Evolutionary conservation across 179 eudicot species (phyloP), one percentile per base, ranked within the genome.

Genomic region (Carnegiea gigantea): DNA sequence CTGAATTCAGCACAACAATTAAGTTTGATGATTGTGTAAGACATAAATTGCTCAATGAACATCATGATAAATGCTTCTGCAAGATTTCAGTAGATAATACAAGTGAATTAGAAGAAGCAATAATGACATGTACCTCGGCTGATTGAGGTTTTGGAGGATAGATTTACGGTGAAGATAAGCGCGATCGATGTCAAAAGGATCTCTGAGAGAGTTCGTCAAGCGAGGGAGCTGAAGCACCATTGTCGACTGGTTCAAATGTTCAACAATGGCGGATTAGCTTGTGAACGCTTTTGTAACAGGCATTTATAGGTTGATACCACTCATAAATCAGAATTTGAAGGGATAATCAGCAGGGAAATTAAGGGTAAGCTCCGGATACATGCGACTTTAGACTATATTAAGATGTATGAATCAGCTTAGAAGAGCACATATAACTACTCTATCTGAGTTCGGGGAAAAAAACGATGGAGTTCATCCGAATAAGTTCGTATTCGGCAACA

Each of bases 161-260:
- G 87, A 70, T 90, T 91, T 91, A 62, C 99, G 98, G 26, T 89
- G 90, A 75, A 95, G 94, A 49, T 95, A 95, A 76, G 98, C 99
- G 81, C 85, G 90, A 86, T 95, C 99, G 86, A 91, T 87, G 71
- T 94, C 97, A 83, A 92, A 94, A 8, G 97, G 98, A 3, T 86
- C 92, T 79, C 98, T 85, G 65, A 95, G 97, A 79, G 99, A 89
- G 73, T 86, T 92, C 5, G 98, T 85, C 62, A 95, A 75, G 49
- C 99, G 92, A 77, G 97, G 97, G n/a, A 90, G 90, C 70, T 95
- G 94, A 38, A 93, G 87, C 81, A 91, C 77, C 98, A 93, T 90
- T 78, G 30, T 67, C 65, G 71, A 0, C 1, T 18, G 28, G 13
- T 43, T 73, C 7, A 9, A 73, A 43, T 24, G 9, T 38, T 75